phyloP scores from a whole-genome alignment of 176 grass and related monocot genomes.

The Carex cristatella region DNA sequence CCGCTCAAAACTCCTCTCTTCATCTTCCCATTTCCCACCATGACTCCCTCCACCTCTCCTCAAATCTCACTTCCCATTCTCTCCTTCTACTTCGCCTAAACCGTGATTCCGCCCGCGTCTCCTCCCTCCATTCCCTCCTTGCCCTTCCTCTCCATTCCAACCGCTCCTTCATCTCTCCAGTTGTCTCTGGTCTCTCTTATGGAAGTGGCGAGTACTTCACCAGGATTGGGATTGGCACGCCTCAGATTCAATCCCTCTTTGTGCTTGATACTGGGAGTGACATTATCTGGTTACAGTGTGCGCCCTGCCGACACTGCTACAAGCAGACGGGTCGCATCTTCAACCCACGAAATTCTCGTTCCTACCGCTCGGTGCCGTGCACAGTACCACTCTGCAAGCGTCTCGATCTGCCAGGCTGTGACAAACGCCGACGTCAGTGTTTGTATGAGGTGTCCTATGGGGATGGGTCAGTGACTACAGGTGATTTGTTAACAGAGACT shows the following conservation, averaged over 20 bases:
- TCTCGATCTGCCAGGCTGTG: conserved; percentile 36
- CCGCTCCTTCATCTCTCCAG: conserved; percentile 31
- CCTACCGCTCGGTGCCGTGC: conserved; percentile 44
- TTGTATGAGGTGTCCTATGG: conserved; percentile 49
- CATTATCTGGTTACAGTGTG: conserved; percentile 69
- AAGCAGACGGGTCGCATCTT: conserved; percentile 46
- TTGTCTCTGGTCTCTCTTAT: conserved; percentile 44
- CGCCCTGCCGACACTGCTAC: conserved; percentile 75
- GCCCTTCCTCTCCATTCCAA: not conserved
- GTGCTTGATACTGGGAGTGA: conserved; percentile 89
- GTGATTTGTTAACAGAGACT: conserved; percentile 48
- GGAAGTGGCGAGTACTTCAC: conserved; percentile 73
- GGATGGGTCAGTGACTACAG: conserved; percentile 47
- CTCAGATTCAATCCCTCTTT: conserved; percentile 38
- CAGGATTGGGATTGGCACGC: conserved; percentile 49
- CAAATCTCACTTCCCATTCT: conserved; percentile 5
- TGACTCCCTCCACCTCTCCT: conserved; percentile 26
- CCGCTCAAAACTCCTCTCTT: conserved; percentile 15
- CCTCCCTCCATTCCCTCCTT: not conserved
- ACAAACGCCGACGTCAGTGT: conserved; percentile 31
- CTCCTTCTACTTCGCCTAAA: conserved; percentile 28
- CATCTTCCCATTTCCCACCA: conserved; percentile 49
- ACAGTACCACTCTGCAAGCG: conserved; percentile 30
- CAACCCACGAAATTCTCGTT: conserved; percentile 42
- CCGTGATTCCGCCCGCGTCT: conserved; percentile 17